Base-by-base conservation (phyloP, 192 early-diverging fungal species). In the Coemansia sp. region DNA sequence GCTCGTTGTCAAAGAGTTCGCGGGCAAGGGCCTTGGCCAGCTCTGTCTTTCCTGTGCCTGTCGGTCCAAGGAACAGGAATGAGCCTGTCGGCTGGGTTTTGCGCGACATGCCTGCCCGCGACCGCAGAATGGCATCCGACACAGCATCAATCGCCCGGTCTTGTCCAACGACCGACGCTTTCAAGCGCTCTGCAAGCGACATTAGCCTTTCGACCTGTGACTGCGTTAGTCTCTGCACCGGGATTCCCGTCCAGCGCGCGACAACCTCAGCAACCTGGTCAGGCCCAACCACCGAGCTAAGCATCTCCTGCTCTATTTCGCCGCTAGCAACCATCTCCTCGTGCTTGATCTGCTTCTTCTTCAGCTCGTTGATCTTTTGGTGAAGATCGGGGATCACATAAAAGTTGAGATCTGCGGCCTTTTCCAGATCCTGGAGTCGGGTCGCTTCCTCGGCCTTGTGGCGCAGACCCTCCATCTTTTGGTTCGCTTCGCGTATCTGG, bases 1-100 rank as follows among this genome's bases (percentile, higher is more conserved):
- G 95, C 69, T 98, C 93, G 62, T 96, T 92, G 74, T 99, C 96
- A 70, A 98, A 98, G 30, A 99, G 85, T 70, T 96, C 91, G 50
- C 88, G 75, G 15, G 90, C 91, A 34, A 93, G 76, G 7, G 87
- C 84, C 68, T 91, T 91, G 62, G 85, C 86, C 44, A 91, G 74
- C 75, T 93, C 90, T 2, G 89, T 93, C 71, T 99, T 99, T 30
- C 97, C 97, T 0, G 92, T 91, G 74, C 97, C 97, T 13, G 95
- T 98, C 2, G 95, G 93, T 2, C 97, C 97, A 2, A 99, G 83
- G 76, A 99, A 99, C 55, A 99, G 65, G 80, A 99, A 98, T 6
- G 88, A 91, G 9, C 92, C 96, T 56, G 95, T 88, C 8, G 94
- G 94, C 48, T 90, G 87, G 47, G 87, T 85, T 22, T 79, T 79